A percentile compares a stretch with the other conserved stretches of the same genome.
Evolutionary conservation across 495 filamentous ascomycete genomes (phyloP).

Genomic region (Neurospora sp.): DNA sequence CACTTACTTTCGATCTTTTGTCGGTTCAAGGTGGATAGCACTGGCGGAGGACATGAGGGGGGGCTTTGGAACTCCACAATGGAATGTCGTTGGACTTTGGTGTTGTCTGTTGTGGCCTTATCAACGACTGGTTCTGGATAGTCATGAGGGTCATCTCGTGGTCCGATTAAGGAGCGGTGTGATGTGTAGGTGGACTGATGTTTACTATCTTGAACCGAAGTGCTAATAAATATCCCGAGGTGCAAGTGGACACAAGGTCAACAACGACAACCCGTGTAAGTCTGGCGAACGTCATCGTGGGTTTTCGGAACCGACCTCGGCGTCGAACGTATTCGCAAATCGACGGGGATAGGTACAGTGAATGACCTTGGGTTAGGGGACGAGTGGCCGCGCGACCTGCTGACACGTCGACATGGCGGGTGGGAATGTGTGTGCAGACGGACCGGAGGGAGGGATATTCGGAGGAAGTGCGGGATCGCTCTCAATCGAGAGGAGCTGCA

Average conservation of each 20-base stretch:
- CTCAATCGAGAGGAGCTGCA: no score
- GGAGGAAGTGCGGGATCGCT: no score
- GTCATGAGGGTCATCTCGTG: not conserved
- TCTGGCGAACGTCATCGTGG: not conserved
- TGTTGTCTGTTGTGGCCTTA: not conserved
- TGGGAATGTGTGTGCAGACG: not conserved
- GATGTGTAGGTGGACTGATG: not conserved
- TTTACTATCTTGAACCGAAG: not conserved
- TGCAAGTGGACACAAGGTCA: no score
- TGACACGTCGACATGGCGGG: conserved; percentile 55
- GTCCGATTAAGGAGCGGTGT: not conserved
- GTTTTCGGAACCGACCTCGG: not conserved
- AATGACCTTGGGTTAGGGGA: conserved; percentile 9
- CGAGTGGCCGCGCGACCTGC: conserved; percentile 55
- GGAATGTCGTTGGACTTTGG: not conserved
- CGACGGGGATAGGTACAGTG: not conserved
- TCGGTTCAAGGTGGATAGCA: not conserved
- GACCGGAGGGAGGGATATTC: no score
- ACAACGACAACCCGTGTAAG: not conserved
- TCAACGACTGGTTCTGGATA: not conserved
- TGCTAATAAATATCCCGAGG: not conserved
- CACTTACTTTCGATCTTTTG: not conserved
- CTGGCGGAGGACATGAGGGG: not conserved
- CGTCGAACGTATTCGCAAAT: not conserved
- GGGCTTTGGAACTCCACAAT: not conserved